These are phyloP conservation scores for Piper betle DNA, from an alignment of 164 flowering plant genomes.

Conservation along the genomic window DNA sequence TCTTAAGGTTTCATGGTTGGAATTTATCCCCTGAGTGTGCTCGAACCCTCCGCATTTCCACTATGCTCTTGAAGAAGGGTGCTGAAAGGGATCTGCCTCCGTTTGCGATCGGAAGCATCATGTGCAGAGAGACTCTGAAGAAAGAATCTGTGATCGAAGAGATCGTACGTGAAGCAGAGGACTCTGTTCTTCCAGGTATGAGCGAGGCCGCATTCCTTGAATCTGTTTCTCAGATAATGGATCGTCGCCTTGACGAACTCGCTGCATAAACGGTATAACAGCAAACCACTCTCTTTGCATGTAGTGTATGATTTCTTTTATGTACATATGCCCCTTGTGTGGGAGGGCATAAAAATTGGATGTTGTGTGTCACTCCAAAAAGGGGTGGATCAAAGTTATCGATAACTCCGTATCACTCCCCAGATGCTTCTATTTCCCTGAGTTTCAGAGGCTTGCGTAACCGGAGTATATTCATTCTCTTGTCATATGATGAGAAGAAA, in stretches of 20 bases:
- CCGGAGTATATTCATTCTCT: not conserved
- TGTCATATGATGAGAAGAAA: too few species aligned
- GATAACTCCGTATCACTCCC: too few species aligned
- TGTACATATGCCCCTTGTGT: not conserved
- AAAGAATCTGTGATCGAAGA: conserved; percentile 58
- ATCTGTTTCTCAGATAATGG: conserved; percentile 46
- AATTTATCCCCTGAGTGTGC: conserved; percentile 36
- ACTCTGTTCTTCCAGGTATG: conserved; percentile 35
- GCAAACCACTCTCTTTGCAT: not conserved
- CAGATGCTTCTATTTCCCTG: not conserved
- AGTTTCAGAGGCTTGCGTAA: not conserved
- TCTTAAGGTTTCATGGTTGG: conserved; percentile 54
- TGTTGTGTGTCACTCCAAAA: not conserved
- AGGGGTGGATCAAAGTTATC: not conserved
- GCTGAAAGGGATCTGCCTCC: conserved; percentile 52
- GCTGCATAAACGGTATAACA: not conserved
- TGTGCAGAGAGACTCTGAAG: conserved; percentile 55
- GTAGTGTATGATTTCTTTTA: not conserved
- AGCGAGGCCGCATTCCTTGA: conserved; percentile 51
- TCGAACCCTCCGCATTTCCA: conserved; percentile 55
- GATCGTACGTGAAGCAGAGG: conserved; percentile 48
- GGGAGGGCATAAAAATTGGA: not conserved
- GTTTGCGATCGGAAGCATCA: conserved; percentile 56
- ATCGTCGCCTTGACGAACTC: conserved; percentile 33
- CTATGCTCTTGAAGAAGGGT: conserved; percentile 83